Evolutionary conservation across 2,329 filamentous ascomycete species (phyloP), one percentile per base, ranked within the genome.

Genomic region (Eutypella sp.): DNA sequence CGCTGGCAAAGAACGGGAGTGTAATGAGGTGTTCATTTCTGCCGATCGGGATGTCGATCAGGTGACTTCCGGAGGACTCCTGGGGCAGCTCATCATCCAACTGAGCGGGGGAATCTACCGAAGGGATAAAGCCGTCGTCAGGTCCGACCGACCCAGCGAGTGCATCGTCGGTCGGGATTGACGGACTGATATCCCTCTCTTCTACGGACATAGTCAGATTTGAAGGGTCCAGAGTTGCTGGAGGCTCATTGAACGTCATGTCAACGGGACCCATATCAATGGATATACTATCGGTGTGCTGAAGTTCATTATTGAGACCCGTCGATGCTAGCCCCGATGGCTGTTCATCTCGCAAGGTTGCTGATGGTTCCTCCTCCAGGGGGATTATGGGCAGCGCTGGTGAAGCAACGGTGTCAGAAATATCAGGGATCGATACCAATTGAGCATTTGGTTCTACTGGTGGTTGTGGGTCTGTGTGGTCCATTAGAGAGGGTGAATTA

Each of bases 1-100:
- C 66, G 42, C 71, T 76, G 13, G 76, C 67, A 15, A 76, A 72
- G 50, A 84, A 74, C 0, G 80, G 77, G 1, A 85, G 63, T 1
- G 81, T 82, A 25, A 84, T 63, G 4, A 75, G 53, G 50, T 75
- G 75, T 39, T 79, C 74, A 45, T 65, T 66, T 16, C 55, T 50
- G 22, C 60, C 66, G 3, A 57, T 57, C 2, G 55, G 53, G 10
- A 62, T 48, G 13, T 55, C 52, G 4, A 56, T 57, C 15, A 61
- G 49, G 16, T 59, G 48, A 23, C 52, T 57, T 20, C 40, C 49
- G 19, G 57, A 55, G 34, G 55, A 58, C 5, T 52, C 45, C 15
- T 48, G 38, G 11, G 52, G 51, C 22, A 24, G 45, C 15, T 57
- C 57, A 18, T 56, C 49, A 20, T 52, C 47, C 11, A 51, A 47